Evolutionary conservation across 164 flowering plant genomes (phyloP), one percentile per base, ranked within the genome.

Genomic region (Protea cynaroides): DNA sequence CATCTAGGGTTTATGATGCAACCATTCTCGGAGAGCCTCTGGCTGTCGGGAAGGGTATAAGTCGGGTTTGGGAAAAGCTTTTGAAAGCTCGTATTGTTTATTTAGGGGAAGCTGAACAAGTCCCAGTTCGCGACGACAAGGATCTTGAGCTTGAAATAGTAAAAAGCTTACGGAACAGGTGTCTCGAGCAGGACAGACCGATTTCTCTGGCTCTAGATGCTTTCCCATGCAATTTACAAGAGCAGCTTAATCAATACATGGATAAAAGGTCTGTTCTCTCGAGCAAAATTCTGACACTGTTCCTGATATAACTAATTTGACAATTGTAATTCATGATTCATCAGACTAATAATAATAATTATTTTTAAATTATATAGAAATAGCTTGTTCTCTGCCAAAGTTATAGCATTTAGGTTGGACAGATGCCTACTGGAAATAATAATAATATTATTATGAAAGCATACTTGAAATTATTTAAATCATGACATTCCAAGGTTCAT

Each of bases 61-160:
- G 72, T 46, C 89, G 74, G 75, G 90, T 89, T 56, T 94, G 96
- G 98, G 98, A 94, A 82, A 93, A 94, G 90, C 50, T 94, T 74
- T 77, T 87, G 93, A 81, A 76, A 64, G 90, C 89, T 25, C 67
- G 93, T 71, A 57, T 94, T 64, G 89, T 94, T 62, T 94, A 89
- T 74, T 72, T 94, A 55, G 98, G 98, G 14, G 98, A 94, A 72
- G 96, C 98, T 0, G 98, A 94, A 81, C 96, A 85, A 59, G 98
- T 94, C 24, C 98, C 98, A 15, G 79, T 67, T 12, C 74, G 73
- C 0, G 98, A 89, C 64, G 98, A 94, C 71, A 85, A 79, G 75
- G 97, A 82, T 14, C 64, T 94, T 76, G 98, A 94, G 80, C 82
- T 94, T 43, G 90, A 87, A 67, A 94, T 94, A 62, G 83, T 90